phyloP scores from a whole-genome alignment of 1,139 yeast species.

The Diutina siamensis region DNA sequence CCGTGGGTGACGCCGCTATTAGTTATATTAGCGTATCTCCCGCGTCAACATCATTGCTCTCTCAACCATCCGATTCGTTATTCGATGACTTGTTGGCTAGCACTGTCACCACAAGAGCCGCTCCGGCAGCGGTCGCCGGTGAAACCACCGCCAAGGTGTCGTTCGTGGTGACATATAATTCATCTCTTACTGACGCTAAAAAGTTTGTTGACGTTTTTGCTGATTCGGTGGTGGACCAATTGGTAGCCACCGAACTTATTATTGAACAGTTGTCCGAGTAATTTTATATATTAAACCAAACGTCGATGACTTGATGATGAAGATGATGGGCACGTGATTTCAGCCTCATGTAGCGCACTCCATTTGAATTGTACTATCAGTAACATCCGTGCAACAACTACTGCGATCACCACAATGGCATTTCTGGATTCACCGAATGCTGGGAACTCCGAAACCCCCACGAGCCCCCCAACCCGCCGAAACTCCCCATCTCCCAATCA shows the following conservation, averaged over 20 bases:
- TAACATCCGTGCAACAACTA: no score
- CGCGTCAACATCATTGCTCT: conserved; percentile 10
- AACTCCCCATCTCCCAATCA: no score
- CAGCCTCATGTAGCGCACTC: no score
- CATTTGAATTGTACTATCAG: no score
- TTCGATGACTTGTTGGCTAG: conserved; percentile 41
- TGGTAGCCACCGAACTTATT: not conserved
- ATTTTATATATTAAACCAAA: not conserved
- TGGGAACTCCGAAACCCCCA: no score
- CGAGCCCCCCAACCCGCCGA: no score
- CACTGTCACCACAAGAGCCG: conserved; percentile 11
- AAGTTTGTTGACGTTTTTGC: conserved; percentile 13
- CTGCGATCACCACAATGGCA: no score
- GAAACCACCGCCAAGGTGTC: conserved; percentile 26
- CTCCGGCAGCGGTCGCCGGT: conserved; percentile 7
- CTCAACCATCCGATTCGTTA: conserved; percentile 11
- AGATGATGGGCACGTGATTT: no score
- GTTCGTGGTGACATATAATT: conserved; percentile 31
- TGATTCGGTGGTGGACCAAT: not conserved
- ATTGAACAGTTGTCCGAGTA: not conserved
- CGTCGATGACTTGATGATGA: no score
- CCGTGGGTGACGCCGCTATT: conserved; percentile 24
- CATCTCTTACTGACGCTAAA: conserved; percentile 23
- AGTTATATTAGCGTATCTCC: conserved; percentile 12
- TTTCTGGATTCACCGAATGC: no score